Percentiles rank a stretch among this genome's conserved stretches.
Conservation (phyloP, 2,329 filamentous ascomycete species). For the Hortaea werneckii region DNA sequence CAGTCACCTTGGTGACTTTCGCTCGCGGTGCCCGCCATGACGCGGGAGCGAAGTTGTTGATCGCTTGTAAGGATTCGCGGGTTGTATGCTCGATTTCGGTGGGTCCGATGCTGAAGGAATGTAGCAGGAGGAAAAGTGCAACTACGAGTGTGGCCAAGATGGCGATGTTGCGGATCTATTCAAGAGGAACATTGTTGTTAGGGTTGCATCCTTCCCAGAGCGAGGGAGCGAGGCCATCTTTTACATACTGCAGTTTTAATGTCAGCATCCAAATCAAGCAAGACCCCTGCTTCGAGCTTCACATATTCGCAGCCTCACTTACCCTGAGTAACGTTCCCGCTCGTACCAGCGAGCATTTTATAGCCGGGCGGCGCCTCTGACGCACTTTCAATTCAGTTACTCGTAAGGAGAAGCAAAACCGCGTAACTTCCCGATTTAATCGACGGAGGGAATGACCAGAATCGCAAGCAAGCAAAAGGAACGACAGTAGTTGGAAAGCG, state of each 20-base stretch:
- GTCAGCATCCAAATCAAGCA: not conserved
- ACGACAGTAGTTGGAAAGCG: no score
- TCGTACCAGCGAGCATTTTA: not conserved
- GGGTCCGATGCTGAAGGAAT: not conserved
- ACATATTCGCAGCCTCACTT: not conserved
- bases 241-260: not conserved
- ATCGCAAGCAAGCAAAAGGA: no score
- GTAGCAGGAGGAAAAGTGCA: slow-evolving; percentile 1
- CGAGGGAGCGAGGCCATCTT: not conserved
- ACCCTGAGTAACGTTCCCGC: slow-evolving; percentile 1
- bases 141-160: not conserved
- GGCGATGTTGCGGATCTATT: slow-evolving; percentile 1
- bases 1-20: slow-evolving; percentile 25
- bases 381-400: no score
- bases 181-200: not conserved
- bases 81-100: not conserved
- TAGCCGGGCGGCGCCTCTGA: no score
- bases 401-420: no score
- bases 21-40: not conserved
- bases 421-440: no score
- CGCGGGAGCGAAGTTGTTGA: not conserved
- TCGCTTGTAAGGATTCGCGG: not conserved
- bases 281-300: not conserved
- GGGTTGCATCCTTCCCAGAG: not conserved
- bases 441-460: no score